Conservation (phyloP, 2,329 filamentous ascomycete genomes). For the Calycina herbarum region DNA sequence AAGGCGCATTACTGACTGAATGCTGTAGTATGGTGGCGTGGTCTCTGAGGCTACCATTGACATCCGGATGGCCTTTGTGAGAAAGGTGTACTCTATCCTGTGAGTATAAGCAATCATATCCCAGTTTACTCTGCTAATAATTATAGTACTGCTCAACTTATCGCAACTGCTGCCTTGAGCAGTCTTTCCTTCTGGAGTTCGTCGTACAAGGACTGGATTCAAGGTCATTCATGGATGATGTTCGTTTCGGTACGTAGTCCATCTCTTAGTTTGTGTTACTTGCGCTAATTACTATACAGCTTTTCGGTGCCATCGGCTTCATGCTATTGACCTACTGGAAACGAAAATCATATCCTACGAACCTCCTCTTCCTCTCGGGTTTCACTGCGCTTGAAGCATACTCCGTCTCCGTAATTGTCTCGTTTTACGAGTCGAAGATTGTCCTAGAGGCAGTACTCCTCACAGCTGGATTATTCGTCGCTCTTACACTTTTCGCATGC, state of each 20-base stretch:
- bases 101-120: conserved; percentile 41
- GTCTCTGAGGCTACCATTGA: conserved; percentile 93
- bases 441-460: conserved; percentile 89
- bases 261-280: neutral
- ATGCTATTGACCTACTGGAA: conserved; percentile 93
- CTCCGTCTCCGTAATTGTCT: conserved; percentile 87
- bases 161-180: conserved; percentile 79
- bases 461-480: conserved; percentile 79
- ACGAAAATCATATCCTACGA: conserved; percentile 91
- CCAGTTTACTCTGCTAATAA: neutral
- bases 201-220: conserved; percentile 83
- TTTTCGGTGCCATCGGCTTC: conserved; percentile 80
- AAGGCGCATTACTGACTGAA: conserved; percentile 19
- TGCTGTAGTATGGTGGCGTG: conserved; percentile 76
- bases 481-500: conserved; percentile 85
- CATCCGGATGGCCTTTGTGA: conserved; percentile 94
- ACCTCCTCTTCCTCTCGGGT: conserved; percentile 84
- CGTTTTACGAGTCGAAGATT: conserved; percentile 80
- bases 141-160: conserved; percentile 76
- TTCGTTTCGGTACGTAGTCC: conserved; percentile 67
- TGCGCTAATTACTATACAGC: conserved; percentile 41
- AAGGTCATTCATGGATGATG: conserved; percentile 78
- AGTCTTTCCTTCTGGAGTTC: conserved; percentile 81
- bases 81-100: conserved; percentile 97
- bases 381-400: conserved; percentile 96